Evolutionary conservation across 2,329 filamentous ascomycete genomes (phyloP).

Genomic region (Gremmenia infestans): DNA sequence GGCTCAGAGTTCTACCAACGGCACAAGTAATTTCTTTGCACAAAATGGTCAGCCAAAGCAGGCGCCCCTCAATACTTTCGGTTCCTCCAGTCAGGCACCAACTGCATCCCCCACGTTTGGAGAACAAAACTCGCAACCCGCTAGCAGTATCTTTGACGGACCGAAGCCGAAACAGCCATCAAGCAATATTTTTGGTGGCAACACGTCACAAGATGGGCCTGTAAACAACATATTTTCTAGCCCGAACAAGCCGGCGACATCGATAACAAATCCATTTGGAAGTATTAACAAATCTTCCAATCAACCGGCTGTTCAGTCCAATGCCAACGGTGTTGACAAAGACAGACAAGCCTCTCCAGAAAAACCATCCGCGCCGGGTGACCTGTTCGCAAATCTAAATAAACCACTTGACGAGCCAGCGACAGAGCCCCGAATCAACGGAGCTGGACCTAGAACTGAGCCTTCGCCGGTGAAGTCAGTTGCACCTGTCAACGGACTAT

Average conservation of each 20-base stretch:
- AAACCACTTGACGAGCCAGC: conserved; percentile 17
- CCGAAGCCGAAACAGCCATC: neutral
- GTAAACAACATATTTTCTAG: conserved; percentile 11
- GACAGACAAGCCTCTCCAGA: conserved; percentile 1
- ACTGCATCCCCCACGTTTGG: neutral
- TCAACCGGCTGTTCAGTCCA: neutral
- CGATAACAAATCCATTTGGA: conserved; percentile 6
- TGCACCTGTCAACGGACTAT: neutral
- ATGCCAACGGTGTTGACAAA: neutral
- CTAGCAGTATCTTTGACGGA: neutral
- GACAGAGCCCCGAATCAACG: conserved; percentile 13
- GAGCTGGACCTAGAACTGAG: neutral
- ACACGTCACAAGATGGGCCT: conserved; percentile 1
- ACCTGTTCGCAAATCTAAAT: conserved; percentile 19
- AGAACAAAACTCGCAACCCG: neutral
- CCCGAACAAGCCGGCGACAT: neutral
- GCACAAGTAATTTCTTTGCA: neutral
- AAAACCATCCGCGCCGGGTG: neutral
- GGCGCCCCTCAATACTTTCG: neutral
- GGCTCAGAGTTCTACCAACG: neutral
- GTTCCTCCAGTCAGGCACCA: neutral
- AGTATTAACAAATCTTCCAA: conserved; percentile 7
- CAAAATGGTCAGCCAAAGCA: neutral
- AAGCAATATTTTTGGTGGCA: conserved; percentile 9
- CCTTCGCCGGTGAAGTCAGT: neutral